Evolutionary conservation across 108 stramenopile genomes (phyloP).

Genomic region (Licmophora abbreviata): DNA sequence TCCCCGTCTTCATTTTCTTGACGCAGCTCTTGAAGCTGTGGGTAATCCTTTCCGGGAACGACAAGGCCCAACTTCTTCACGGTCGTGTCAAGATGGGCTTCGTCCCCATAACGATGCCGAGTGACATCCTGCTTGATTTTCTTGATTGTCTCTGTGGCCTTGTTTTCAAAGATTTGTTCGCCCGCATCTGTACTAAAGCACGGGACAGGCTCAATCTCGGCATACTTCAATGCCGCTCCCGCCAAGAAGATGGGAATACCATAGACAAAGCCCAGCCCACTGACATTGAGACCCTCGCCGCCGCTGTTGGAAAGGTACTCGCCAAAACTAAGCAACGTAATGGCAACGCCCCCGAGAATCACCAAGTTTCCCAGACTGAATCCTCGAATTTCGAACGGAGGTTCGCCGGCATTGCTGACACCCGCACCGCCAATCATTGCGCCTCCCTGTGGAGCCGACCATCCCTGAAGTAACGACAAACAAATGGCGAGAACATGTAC

Average conservation of each 20-base stretch:
- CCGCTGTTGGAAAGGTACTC: slow-evolving; percentile 86
- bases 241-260: slow-evolving; percentile 93
- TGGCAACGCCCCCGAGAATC: slow-evolving; percentile 59
- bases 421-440: slow-evolving; percentile 93
- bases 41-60: slow-evolving; percentile 90
- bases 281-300: slow-evolving; percentile 71
- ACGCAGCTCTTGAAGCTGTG: slow-evolving; percentile 84
- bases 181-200: slow-evolving; percentile 42
- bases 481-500: too few species aligned
- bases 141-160: slow-evolving; percentile 84
- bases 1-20: slow-evolving; percentile 71
- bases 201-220: slow-evolving; percentile 92
- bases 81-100: slow-evolving; percentile 96
- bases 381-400: slow-evolving; percentile 97
- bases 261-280: slow-evolving; percentile 94
- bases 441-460: slow-evolving; percentile 61
- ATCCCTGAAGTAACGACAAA: slow-evolving; percentile 18
- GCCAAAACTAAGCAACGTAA: slow-evolving; percentile 79
- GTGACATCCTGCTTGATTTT: slow-evolving; percentile 95
- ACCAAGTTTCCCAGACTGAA: slow-evolving; percentile 92
- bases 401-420: slow-evolving; percentile 90
- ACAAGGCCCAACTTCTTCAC: slow-evolving; percentile 92
- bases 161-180: slow-evolving; percentile 67
- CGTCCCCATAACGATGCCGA: slow-evolving; percentile 96
- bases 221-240: slow-evolving; percentile 93